phyloP scores from a whole-genome alignment of 352 stramenopile species.

The Globisporangium rhizosaccharum region DNA sequence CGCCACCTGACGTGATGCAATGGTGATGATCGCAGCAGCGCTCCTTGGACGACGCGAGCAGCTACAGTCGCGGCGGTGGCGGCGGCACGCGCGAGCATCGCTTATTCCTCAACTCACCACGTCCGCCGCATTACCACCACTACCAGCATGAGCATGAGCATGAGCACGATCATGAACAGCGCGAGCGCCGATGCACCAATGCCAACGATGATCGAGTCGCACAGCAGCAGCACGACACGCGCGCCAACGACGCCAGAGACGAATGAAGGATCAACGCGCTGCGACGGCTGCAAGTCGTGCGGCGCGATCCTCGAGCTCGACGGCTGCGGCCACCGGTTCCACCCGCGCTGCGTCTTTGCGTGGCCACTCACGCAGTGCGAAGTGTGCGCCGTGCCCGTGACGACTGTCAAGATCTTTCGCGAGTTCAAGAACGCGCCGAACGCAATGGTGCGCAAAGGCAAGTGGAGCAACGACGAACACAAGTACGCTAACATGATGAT shows the following conservation, averaged over 20 bases:
- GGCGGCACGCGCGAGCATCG: conserved; percentile 3
- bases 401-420: conserved; percentile 44
- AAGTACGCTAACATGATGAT: conserved; percentile 82
- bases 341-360: conserved; percentile 68
- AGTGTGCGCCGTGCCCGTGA: conserved; percentile 41
- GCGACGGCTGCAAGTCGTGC: conserved; percentile 65
- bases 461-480: conserved; percentile 71
- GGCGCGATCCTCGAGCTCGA: conserved; percentile 62
- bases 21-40: neutral
- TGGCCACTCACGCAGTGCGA: conserved; percentile 65
- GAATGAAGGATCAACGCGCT: conserved; percentile 50
- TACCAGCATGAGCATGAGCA: conserved; percentile 12
- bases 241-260: no score
- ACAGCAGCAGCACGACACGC: neutral
- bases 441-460: conserved; percentile 57
- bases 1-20: neutral
- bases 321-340: conserved; percentile 70
- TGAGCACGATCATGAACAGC: neutral
- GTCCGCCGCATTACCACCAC: neutral
- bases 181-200: neutral
- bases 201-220: neutral
- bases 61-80: neutral
- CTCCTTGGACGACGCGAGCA: conserved; percentile 1
- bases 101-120: conserved; percentile 31
- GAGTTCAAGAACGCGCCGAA: conserved; percentile 33